These are phyloP conservation scores for Stachybotrys chlorohalonatus DNA, from an alignment of 2,329 filamentous ascomycete species.

Conservation along the genomic window DNA sequence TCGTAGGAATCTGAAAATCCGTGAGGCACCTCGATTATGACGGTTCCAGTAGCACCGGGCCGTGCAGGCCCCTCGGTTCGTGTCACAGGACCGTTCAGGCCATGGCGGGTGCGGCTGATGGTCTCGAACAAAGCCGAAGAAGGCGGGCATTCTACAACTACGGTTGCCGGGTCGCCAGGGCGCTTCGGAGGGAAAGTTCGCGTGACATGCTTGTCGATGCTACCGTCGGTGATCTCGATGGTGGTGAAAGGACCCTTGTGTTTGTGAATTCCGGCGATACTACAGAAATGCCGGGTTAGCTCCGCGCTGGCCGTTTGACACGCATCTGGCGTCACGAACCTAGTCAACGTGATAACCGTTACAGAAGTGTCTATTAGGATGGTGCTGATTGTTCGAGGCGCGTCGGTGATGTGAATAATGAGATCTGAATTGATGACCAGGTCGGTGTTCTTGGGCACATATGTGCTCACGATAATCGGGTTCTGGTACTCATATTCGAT, in stretches of 20 bases:
- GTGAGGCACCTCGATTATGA: background rate
- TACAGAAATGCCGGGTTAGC: background rate
- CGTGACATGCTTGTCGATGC: background rate
- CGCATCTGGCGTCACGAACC: background rate
- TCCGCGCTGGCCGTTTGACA: background rate
- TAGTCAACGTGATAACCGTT: background rate
- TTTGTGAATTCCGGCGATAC: background rate
- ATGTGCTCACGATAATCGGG: constrained; percentile 3
- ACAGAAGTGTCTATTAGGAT: constrained; percentile 4
- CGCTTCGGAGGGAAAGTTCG: background rate
- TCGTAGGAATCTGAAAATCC: background rate
- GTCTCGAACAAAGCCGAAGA: background rate
- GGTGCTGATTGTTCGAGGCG: constrained; percentile 4
- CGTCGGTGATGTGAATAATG: constrained; percentile 5
- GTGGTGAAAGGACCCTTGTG: background rate
- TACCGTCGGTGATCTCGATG: background rate
- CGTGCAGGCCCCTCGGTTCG: background rate
- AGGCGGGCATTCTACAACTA: background rate
- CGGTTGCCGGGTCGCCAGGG: background rate
- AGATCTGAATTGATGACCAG: constrained; percentile 2
- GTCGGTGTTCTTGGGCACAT: constrained; percentile 3
- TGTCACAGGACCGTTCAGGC: background rate
- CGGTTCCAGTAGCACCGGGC: background rate
- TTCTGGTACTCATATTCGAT: constrained; percentile 2
- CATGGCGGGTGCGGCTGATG: background rate